Percentiles rank a stretch among this genome's conserved stretches.
phyloP scores from a whole-genome alignment of 169 alveolate genomes.

The Plasmodium malariae region DNA sequence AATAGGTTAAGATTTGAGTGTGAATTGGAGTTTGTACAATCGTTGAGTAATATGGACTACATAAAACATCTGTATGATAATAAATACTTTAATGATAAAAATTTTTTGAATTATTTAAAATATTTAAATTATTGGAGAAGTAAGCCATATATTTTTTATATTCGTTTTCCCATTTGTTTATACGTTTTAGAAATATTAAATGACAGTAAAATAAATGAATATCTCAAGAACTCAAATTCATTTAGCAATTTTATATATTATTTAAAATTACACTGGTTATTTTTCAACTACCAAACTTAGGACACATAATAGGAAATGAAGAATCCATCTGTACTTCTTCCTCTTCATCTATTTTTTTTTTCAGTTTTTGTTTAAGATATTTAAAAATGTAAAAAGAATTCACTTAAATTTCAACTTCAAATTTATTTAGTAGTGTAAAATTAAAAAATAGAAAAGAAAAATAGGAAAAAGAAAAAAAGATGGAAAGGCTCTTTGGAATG shows the following conservation, averaged over 20 bases:
- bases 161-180: slow-evolving; percentile 83
- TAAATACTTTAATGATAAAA: slow-evolving; percentile 82
- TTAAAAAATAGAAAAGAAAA: not conserved
- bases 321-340: not conserved
- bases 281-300: slow-evolving; percentile 47
- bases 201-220: slow-evolving; percentile 57
- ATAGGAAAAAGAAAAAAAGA: not conserved
- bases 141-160: slow-evolving; percentile 79
- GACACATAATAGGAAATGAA: not conserved
- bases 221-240: slow-evolving; percentile 40
- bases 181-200: slow-evolving; percentile 82
- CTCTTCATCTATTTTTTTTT: not conserved
- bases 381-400: slow-evolving; percentile 4
- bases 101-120: slow-evolving; percentile 80
- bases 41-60: slow-evolving; percentile 82
- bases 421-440: not conserved
- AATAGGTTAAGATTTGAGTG: slow-evolving; percentile 83
- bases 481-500: not conserved
- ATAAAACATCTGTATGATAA: slow-evolving; percentile 77
- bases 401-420: not conserved
- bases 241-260: slow-evolving; percentile 57
- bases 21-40: slow-evolving; percentile 86
- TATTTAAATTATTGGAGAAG: slow-evolving; percentile 84
- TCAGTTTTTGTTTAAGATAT: not conserved
- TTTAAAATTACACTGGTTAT: slow-evolving; percentile 68